These are phyloP conservation scores for Cryptococcus maquisensis DNA, from an alignment of 1,284 basidiomycete species.

Conservation along the genomic window DNA sequence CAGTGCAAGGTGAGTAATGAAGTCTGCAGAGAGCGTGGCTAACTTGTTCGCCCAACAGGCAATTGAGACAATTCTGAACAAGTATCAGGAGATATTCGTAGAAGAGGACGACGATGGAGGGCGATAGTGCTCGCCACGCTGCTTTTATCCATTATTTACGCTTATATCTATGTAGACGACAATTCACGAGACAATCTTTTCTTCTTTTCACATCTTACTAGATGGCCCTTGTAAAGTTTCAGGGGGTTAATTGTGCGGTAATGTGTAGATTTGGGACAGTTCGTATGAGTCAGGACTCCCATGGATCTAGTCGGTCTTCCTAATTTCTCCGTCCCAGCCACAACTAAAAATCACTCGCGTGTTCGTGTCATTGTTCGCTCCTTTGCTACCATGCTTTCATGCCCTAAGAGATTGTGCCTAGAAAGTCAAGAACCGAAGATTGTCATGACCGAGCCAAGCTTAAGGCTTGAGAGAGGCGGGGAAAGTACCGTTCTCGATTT, in stretches of 20 bases:
- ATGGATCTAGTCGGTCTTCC: no score
- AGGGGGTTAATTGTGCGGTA: no score
- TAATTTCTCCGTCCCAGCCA: no score
- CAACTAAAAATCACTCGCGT: not conserved
- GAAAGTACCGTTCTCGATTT: conserved; percentile 87
- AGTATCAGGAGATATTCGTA: conserved; percentile 80
- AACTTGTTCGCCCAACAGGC: conserved; percentile 53
- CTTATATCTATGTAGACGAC: no score
- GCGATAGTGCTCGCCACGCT: not conserved
- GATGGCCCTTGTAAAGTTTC: no score
- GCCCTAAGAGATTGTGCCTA: not conserved
- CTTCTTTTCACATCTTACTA: no score
- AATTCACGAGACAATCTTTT: no score
- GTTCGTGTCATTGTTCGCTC: no score
- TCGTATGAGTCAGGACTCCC: no score
- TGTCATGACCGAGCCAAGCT: not conserved
- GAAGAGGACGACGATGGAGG: conserved; percentile 54
- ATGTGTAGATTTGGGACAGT: no score
- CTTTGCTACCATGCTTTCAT: no score
- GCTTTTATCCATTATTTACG: no score
- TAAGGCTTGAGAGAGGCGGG: conserved; percentile 79
- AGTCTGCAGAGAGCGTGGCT: not conserved
- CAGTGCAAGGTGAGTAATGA: conserved; percentile 59
- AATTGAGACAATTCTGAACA: conserved; percentile 78
- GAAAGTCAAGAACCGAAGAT: not conserved